Conservation (phyloP, 75 land plant genomes). For the Pinus albicaulis region DNA sequence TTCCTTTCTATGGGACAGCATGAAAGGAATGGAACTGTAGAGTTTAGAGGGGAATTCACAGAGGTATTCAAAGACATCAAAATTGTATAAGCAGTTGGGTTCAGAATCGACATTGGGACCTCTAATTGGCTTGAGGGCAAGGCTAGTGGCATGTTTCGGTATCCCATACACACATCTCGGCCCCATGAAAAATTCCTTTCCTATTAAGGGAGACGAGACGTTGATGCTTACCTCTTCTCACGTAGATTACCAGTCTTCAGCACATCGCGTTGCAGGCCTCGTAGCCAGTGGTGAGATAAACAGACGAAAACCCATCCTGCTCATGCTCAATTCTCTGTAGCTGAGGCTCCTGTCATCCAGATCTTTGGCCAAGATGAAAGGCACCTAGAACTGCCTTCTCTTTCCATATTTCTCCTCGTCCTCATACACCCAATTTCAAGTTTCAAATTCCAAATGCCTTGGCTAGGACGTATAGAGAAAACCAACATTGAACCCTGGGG, state of each 20-base stretch:
- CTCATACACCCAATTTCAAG: slow-evolving; percentile 85
- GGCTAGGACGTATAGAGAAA: too few relatives aligned
- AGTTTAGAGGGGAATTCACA: slow-evolving; percentile 92
- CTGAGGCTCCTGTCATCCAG: slow-evolving; percentile 55
- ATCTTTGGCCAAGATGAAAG: slow-evolving; percentile 68
- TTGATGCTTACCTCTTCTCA: slow-evolving; percentile 33
- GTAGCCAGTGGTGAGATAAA: slow-evolving; percentile 53
- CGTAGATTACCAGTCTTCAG: slow-evolving; percentile 69
- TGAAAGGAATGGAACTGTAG: slow-evolving; percentile 89
- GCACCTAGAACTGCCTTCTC: slow-evolving; percentile 77
- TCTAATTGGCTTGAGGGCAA: slow-evolving; percentile 73
- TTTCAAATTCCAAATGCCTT: too few relatives aligned
- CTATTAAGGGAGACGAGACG: slow-evolving; percentile 75
- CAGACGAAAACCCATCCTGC: slow-evolving; percentile 20
- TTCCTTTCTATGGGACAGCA: slow-evolving; percentile 75
- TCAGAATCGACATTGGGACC: slow-evolving; percentile 89
- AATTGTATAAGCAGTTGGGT: slow-evolving; percentile 89
- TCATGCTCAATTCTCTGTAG: slow-evolving; percentile 35
- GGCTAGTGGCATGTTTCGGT: slow-evolving; percentile 85
- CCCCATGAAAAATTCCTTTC: slow-evolving; percentile 83
- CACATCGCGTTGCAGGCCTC: slow-evolving; percentile 82
- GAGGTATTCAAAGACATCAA: slow-evolving; percentile 92
- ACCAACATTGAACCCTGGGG: too few relatives aligned
- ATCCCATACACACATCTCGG: slow-evolving; percentile 92
- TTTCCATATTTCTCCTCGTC: slow-evolving; percentile 21